These are phyloP conservation scores for Durusdinium trenchii DNA, from an alignment of 73 alveolate genomes.

Conservation along the genomic window DNA sequence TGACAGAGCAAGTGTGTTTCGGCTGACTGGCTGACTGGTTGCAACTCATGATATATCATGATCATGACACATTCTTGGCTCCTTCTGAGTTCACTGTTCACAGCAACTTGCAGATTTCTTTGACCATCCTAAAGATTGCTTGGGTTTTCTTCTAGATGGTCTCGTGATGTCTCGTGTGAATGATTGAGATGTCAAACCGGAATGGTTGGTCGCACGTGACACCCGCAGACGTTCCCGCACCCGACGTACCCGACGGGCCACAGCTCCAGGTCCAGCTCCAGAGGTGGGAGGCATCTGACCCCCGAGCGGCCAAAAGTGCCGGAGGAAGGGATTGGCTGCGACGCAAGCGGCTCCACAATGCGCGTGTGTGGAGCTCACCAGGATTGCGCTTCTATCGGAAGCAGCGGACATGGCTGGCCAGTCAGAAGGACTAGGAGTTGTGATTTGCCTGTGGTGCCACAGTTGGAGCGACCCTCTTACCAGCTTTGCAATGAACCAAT, in stretches of 20 bases:
- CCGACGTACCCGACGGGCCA: not conserved
- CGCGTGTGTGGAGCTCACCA: conserved; percentile 78
- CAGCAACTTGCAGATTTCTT: too few species aligned
- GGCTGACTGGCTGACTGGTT: too few species aligned
- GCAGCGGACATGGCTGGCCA: conserved; percentile 95
- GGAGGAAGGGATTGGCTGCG: conserved; percentile 94
- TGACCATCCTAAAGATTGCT: too few species aligned
- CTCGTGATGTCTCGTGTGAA: too few species aligned
- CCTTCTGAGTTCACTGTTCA: too few species aligned
- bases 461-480: not conserved
- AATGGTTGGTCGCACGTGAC: too few species aligned
- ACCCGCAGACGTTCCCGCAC: not conserved
- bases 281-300: conserved; percentile 52
- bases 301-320: conserved; percentile 58
- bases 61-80: too few species aligned
- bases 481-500: too few species aligned
- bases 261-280: conserved; percentile 46
- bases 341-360: conserved; percentile 89
- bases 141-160: too few species aligned
- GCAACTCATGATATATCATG: too few species aligned
- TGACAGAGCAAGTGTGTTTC: too few species aligned
- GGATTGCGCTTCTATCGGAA: conserved; percentile 78
- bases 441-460: not conserved
- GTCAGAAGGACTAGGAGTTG: conserved; percentile 54
- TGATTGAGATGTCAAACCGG: too few species aligned